Evolutionary conservation across 208 protist genomes (phyloP).

Genomic region (Borovskyia barvae): DNA sequence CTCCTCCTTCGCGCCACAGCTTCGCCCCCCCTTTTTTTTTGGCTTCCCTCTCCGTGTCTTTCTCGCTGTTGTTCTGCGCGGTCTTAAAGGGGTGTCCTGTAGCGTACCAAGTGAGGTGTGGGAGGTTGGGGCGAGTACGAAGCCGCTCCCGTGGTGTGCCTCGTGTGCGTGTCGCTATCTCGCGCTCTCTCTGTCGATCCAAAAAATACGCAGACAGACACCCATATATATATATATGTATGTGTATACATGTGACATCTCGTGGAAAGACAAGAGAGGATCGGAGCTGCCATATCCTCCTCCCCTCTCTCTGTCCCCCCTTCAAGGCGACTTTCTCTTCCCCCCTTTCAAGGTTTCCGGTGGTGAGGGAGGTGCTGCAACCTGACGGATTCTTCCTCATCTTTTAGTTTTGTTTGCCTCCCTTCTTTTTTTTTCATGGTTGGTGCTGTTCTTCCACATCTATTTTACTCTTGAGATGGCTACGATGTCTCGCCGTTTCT

Average conservation of each 20-base stretch:
- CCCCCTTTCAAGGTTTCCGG: no score
- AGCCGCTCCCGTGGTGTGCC: no score
- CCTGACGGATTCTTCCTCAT: conserved; percentile 20
- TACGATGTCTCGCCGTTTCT: background rate
- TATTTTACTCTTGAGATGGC: background rate
- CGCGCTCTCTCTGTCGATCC: background rate
- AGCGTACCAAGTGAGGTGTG: no score
- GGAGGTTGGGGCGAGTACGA: no score
- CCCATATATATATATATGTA: conserved; percentile 18
- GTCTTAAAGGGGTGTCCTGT: no score
- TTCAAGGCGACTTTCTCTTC: no score
- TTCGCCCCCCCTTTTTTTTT: background rate
- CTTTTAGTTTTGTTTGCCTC: conserved; percentile 1
- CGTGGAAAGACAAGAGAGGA: no score
- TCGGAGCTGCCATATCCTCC: no score
- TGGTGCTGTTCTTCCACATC: conserved; percentile 13
- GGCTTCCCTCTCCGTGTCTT: conserved; percentile 1
- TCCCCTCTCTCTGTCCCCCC: no score
- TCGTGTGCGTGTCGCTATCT: no score
- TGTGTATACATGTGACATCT: background rate
- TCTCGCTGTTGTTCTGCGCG: conserved; percentile 5
- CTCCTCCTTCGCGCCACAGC: background rate
- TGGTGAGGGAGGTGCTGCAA: no score
- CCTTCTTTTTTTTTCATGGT: conserved; percentile 25
- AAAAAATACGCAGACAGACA: conserved; percentile 2